Conservation (phyloP, 2,329 filamentous ascomycete genomes). For the Colletotrichum karsti region DNA sequence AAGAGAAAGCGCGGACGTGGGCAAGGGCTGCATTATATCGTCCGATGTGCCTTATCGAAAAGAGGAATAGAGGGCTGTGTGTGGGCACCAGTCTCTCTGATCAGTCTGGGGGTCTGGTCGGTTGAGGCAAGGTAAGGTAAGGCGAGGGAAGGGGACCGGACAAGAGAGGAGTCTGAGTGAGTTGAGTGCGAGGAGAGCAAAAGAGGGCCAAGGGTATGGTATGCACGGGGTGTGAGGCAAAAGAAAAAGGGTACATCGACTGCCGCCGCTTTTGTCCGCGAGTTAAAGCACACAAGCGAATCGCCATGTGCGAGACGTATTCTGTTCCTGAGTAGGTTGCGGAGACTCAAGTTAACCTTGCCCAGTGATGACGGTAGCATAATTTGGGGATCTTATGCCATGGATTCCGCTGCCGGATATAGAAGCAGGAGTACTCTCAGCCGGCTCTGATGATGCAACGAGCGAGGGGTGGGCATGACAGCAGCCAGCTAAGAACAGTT, state of each 20-base stretch:
- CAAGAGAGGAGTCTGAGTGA: conserved; percentile 1
- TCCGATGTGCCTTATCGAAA: conserved; percentile 52
- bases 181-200: background rate
- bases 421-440: conserved; percentile 54
- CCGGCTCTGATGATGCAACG: conserved; percentile 52
- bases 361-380: conserved; percentile 61
- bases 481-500: conserved; percentile 37
- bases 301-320: conserved; percentile 57
- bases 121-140: conserved; percentile 2
- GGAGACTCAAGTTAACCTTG: conserved; percentile 52
- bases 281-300: conserved; percentile 57
- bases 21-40: conserved; percentile 55
- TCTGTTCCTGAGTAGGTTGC: conserved; percentile 54
- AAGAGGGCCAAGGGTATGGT: conserved; percentile 38
- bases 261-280: conserved; percentile 49
- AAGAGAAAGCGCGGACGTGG: conserved; percentile 40
- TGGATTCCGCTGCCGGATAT: conserved; percentile 58
- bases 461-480: conserved; percentile 42
- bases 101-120: conserved; percentile 11
- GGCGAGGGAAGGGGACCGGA: conserved; percentile 12
- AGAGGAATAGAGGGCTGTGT: conserved; percentile 34
- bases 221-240: conserved; percentile 24
- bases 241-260: conserved; percentile 39
- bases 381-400: conserved; percentile 69
- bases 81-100: conserved; percentile 27